Evolutionary conservation across 2,329 filamentous ascomycete species (phyloP).

Genomic region (Fusarium vanettenii): DNA sequence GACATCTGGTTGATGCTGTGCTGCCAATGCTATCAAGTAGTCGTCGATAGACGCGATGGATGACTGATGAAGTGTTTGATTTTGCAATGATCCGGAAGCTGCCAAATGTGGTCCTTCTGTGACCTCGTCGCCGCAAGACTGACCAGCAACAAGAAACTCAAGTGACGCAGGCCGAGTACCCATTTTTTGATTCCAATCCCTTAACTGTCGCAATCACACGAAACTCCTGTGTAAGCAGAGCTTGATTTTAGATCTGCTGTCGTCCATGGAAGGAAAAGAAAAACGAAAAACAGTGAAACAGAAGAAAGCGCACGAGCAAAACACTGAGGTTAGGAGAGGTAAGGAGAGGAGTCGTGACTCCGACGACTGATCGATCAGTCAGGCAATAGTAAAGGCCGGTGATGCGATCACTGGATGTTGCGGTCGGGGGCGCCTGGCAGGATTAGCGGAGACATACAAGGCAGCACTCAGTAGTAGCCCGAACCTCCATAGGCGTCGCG

Average conservation of each 20-base stretch:
- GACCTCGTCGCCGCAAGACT: slow-evolving; percentile 52
- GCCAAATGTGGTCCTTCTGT: slow-evolving; percentile 53
- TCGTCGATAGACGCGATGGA: slow-evolving; percentile 52
- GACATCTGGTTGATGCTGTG: slow-evolving; percentile 50
- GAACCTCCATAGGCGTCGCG: slow-evolving; percentile 59
- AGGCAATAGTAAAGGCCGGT: slow-evolving; percentile 20
- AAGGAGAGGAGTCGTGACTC: slow-evolving; percentile 42
- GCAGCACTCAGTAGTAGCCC: slow-evolving; percentile 38
- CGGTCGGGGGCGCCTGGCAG: slow-evolving; percentile 46
- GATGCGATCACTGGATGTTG: slow-evolving; percentile 38
- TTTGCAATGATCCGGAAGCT: slow-evolving; percentile 54
- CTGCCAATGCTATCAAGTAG: slow-evolving; percentile 53
- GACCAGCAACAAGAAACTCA: slow-evolving; percentile 52
- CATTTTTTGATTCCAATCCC: slow-evolving; percentile 50
- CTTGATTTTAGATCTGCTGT: slow-evolving; percentile 44
- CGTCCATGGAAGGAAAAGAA: slow-evolving; percentile 45
- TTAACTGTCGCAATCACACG: slow-evolving; percentile 52
- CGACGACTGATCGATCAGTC: slow-evolving; percentile 30
- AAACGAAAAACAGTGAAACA: slow-evolving; percentile 41
- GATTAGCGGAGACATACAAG: slow-evolving; percentile 44
- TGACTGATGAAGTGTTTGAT: slow-evolving; percentile 54
- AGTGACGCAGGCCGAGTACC: slow-evolving; percentile 50
- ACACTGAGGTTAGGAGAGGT: slow-evolving; percentile 42
- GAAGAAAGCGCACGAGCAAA: slow-evolving; percentile 44
- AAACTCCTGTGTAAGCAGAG: slow-evolving; percentile 52